Evolutionary conservation across 2,329 filamentous ascomycete genomes (phyloP), one percentile per base, ranked within the genome.

Genomic region (Helotiales sp.): DNA sequence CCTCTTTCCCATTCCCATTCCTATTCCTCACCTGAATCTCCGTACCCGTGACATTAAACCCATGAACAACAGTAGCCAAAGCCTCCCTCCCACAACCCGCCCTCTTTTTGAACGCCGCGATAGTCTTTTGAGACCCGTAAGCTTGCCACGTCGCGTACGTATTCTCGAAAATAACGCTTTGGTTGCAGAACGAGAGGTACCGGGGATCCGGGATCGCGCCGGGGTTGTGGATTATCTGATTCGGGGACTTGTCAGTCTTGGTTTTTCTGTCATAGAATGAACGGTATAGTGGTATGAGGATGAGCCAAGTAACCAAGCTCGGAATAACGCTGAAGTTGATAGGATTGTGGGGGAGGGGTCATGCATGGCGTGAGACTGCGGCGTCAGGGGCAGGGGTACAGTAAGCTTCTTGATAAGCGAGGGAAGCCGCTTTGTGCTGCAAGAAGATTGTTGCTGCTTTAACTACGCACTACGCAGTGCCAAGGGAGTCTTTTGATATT

Each of bases 171-270:
- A 77, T 72, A 10, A 76, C 73, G 1, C 72, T 76, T 53, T 72
- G 69, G 62, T 76, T 73, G 52, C 73, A 73, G 2, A 67, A 71
- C 6, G 15, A 2, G 47, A 76, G 59, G 64, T 75, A 76, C 38
- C 72, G 71, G 51, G 72, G 62, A 60, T 77, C 75, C 4, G 76
- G 75, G 12, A 77, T 63, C 5, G 66, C 69, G 8, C 76, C 76
- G 12, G 76, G 76, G 42, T 77, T 77, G 55, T 77, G 75, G 30
- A 76, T 71, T 40, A 77, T 68, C 75, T 77, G 52, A 2, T 34
- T 17, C 1, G 1, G 31, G 34, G 46, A 31, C n/a, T n/a, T n/a
- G n/a, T n/a, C n/a, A n/a, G n/a, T n/a, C n/a, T n/a, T n/a, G n/a
- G n/a, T n/a, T n/a, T n/a, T n/a, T n/a, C n/a, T n/a, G n/a, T n/a